phyloP scores from a whole-genome alignment of 441 rosid species.

The Populus hybrid region DNA sequence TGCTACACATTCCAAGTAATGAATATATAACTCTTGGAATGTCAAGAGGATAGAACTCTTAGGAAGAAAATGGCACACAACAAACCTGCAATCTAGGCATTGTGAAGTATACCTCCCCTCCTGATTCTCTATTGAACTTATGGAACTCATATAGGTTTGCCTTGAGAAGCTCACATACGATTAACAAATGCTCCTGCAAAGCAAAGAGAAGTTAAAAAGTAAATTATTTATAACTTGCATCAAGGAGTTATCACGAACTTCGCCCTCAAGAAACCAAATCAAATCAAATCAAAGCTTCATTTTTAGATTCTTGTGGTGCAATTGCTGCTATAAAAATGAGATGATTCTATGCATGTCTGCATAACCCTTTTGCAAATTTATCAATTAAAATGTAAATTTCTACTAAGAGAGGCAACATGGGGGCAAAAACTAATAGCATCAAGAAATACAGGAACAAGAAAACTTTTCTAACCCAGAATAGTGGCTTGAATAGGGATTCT shows the following conservation, averaged over 20 bases:
- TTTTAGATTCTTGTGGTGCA: not conserved
- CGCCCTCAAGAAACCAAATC: not conserved
- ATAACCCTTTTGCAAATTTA: not conserved
- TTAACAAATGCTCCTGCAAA: constrained; percentile 88
- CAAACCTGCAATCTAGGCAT: constrained; percentile 99
- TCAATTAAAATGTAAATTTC: not conserved
- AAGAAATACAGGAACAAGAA: not conserved
- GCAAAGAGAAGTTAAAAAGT: constrained; percentile 16
- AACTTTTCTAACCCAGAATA: not conserved
- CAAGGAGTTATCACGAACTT: not conserved
- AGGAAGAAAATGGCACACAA: constrained; percentile 20
- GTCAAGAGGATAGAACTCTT: constrained; percentile 4
- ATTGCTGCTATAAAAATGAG: not conserved
- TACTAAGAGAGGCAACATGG: not conserved
- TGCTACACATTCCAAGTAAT: not conserved
- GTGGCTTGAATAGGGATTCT: not conserved
- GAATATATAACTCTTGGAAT: not conserved
- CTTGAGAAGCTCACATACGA: constrained; percentile 96
- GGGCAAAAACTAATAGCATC: not conserved
- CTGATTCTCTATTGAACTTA: constrained; percentile 95
- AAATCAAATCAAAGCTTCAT: not conserved
- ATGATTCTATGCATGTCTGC: not conserved
- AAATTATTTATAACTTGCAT: constrained; percentile 9
- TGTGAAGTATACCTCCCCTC: constrained; percentile 98
- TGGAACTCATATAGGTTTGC: constrained; percentile 96